phyloP scores from a whole-genome alignment of 805 yeast genomes.

The Dipodascopsis tothii region DNA sequence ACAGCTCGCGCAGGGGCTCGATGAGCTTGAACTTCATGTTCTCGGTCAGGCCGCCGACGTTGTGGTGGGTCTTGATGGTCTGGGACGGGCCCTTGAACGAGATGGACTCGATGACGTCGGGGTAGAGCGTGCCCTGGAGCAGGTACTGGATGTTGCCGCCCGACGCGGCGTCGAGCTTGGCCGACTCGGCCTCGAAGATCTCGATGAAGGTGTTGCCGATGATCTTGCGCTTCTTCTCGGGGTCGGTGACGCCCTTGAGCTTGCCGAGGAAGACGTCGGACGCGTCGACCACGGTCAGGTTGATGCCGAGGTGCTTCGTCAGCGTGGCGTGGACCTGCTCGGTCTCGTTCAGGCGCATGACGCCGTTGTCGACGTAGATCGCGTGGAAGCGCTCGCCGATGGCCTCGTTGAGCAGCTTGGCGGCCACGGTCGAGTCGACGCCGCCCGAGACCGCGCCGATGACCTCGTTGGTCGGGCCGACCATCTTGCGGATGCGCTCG shows the following conservation, averaged over 20 bases:
- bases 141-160: slow-evolving; percentile 87
- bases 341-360: slow-evolving; percentile 92
- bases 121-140: slow-evolving; percentile 95
- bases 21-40: slow-evolving; percentile 97
- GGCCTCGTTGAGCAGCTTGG: slow-evolving; percentile 95
- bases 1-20: slow-evolving; percentile 96
- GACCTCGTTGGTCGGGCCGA: slow-evolving; percentile 96
- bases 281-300: slow-evolving; percentile 91
- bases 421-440: slow-evolving; percentile 98
- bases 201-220: slow-evolving; percentile 97
- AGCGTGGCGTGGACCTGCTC: slow-evolving; percentile 79
- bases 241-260: slow-evolving; percentile 91
- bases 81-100: slow-evolving; percentile 99
- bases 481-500: slow-evolving; percentile 78
- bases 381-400: slow-evolving; percentile 99
- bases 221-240: slow-evolving; percentile 97
- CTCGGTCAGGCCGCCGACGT: slow-evolving; percentile 95
- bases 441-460: slow-evolving; percentile 99
- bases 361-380: slow-evolving; percentile 94
- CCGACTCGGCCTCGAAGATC: slow-evolving; percentile 94
- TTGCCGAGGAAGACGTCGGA: slow-evolving; percentile 77
- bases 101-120: slow-evolving; percentile 96
- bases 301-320: slow-evolving; percentile 88
- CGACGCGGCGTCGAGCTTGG: slow-evolving; percentile 76
- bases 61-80: slow-evolving; percentile 98